A percentile compares a stretch with the other conserved stretches of the same genome.
phyloP scores from a whole-genome alignment of 129 eudicot genomes.

The Tagetes patula region DNA sequence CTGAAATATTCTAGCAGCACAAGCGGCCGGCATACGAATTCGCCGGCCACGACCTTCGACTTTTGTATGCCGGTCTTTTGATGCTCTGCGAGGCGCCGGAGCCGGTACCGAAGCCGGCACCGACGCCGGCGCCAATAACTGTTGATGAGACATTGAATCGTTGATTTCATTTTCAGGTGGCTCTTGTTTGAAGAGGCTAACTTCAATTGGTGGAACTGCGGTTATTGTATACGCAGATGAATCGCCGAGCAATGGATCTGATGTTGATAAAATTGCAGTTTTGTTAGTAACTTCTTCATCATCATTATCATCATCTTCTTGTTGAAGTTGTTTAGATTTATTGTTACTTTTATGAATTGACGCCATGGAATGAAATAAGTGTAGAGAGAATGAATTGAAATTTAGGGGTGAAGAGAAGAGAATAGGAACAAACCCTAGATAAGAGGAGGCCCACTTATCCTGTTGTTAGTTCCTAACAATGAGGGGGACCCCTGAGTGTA shows the following conservation, averaged over 20 bases:
- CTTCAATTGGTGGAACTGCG: slow-evolving; percentile 25
- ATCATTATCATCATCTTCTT: slow-evolving; percentile 27
- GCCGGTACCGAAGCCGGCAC: slow-evolving; percentile 33
- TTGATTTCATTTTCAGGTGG: slow-evolving; percentile 30
- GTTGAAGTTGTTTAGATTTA: background rate
- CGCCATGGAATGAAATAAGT: slow-evolving; percentile 17
- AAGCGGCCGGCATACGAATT: slow-evolving; percentile 86
- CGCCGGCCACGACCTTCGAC: slow-evolving; percentile 95
- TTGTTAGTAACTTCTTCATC: slow-evolving; percentile 19
- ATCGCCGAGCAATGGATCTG: slow-evolving; percentile 51
- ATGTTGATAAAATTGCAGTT: slow-evolving; percentile 9
- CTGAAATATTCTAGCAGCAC: slow-evolving; percentile 86
- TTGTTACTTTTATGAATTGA: slow-evolving; percentile 27
- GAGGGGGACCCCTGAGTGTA: slow-evolving; percentile 22
- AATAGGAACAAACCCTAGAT: slow-evolving; percentile 36
- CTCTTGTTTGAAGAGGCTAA: slow-evolving; percentile 41
- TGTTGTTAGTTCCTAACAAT: slow-evolving; percentile 18
- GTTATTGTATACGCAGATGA: slow-evolving; percentile 41
- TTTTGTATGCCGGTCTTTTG: slow-evolving; percentile 85
- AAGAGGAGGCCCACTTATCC: slow-evolving; percentile 40
- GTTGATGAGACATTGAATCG: slow-evolving; percentile 18
- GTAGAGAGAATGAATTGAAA: background rate
- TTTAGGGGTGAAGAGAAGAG: background rate
- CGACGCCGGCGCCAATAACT: background rate
- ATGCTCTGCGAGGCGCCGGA: slow-evolving; percentile 24